A percentile compares a stretch with the other conserved stretches of the same genome.
Evolutionary conservation across 2,329 filamentous ascomycete species (phyloP).

Genomic region (Rutstroemia sp.): DNA sequence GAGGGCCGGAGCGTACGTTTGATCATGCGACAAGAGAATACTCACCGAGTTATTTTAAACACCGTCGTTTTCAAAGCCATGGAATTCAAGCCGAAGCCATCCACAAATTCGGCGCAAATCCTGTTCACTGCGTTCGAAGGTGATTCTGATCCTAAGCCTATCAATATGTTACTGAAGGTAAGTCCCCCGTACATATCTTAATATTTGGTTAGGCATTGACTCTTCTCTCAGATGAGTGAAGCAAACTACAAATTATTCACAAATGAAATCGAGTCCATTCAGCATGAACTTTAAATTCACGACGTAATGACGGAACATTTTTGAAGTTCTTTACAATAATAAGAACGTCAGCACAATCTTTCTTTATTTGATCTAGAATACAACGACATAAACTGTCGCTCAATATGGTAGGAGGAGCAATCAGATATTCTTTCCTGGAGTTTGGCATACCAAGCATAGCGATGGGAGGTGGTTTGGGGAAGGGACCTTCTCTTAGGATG

Average conservation of each 20-base stretch:
- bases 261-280: slow-evolving; percentile 30
- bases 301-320: neutral
- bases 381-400: slow-evolving; percentile 14
- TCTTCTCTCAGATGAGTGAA: slow-evolving; percentile 25
- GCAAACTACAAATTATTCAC: slow-evolving; percentile 27
- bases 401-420: slow-evolving; percentile 8
- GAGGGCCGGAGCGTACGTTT: slow-evolving; percentile 56
- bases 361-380: slow-evolving; percentile 22
- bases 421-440: slow-evolving; percentile 16
- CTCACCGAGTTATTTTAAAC: slow-evolving; percentile 80
- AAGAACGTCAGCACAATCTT: neutral
- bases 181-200: slow-evolving; percentile 20
- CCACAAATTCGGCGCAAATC: slow-evolving; percentile 47
- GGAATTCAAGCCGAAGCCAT: slow-evolving; percentile 70
- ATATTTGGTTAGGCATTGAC: neutral
- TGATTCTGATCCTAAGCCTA: slow-evolving; percentile 44
- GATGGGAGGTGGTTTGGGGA: slow-evolving; percentile 15
- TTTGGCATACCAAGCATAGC: slow-evolving; percentile 26
- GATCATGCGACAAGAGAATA: slow-evolving; percentile 87
- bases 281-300: slow-evolving; percentile 25
- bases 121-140: slow-evolving; percentile 58
- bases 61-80: slow-evolving; percentile 71
- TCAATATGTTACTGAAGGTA: slow-evolving; percentile 56
- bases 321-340: neutral
- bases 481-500: slow-evolving; percentile 31